These are phyloP conservation scores for Colletotrichum cereale DNA, from an alignment of 2,329 filamentous ascomycete genomes.

Conservation along the genomic window DNA sequence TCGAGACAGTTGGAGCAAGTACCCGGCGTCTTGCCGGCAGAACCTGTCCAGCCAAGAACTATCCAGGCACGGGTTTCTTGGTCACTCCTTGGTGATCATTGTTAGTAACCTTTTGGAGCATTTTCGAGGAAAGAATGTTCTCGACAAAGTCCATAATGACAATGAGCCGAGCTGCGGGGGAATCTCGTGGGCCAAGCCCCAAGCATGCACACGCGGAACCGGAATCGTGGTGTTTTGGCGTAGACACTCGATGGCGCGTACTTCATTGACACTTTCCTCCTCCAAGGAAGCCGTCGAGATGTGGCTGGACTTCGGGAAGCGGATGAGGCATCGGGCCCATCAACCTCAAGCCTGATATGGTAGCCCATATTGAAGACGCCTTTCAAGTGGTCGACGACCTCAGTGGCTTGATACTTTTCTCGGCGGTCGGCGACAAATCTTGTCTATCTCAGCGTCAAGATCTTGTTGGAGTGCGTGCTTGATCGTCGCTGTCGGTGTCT, in stretches of 20 bases:
- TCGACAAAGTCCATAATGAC: constrained; percentile 2
- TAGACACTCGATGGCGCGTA: neutral
- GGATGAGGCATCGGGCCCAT: too few species aligned
- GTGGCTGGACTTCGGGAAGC: constrained; percentile 22
- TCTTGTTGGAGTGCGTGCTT: neutral
- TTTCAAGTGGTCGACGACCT: too few species aligned
- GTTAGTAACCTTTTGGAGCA: neutral
- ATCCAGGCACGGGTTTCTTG: neutral
- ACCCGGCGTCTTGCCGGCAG: constrained; percentile 17
- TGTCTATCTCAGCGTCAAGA: neutral
- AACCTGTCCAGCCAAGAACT: neutral
- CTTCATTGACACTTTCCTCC: neutral
- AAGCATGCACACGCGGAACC: constrained; percentile 43
- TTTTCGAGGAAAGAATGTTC: neutral
- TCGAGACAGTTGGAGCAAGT: constrained; percentile 14
- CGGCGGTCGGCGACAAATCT: neutral
- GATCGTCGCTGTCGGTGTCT: neutral
- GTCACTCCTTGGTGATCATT: neutral
- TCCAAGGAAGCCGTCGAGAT: neutral
- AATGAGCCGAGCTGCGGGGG: neutral
- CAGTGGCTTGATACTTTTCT: neutral
- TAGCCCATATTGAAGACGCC: too few species aligned
- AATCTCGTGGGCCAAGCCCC: neutral
- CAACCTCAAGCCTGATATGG: too few species aligned
- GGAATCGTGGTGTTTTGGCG: constrained; percentile 44